These are phyloP conservation scores for Salicornia ramosissima DNA, from an alignment of 148 eudicot genomes.

Conservation along the genomic window DNA sequence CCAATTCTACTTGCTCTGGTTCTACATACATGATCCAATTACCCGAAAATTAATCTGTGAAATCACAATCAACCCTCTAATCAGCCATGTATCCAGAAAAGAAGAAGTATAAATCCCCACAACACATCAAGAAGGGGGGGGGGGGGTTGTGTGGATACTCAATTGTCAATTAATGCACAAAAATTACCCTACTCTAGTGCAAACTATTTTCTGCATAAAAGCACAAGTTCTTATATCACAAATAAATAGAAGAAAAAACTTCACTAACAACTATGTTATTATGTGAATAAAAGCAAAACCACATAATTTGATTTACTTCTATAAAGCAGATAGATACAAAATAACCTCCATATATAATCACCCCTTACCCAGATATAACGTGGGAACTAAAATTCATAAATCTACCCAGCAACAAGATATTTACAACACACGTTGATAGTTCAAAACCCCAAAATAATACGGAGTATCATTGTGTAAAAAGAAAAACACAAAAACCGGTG, in stretches of 20 bases:
- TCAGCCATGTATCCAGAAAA: constrained; percentile 6
- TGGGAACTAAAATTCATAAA: background rate
- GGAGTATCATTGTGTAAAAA: no score
- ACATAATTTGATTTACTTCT: background rate
- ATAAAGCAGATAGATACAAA: no score
- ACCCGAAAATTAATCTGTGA: constrained; percentile 29
- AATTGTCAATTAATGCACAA: background rate
- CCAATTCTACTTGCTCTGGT: constrained; percentile 12
- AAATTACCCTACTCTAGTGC: constrained; percentile 6
- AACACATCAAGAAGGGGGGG: no score
- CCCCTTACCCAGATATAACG: no score
- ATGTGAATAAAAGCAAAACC: background rate
- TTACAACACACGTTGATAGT: background rate
- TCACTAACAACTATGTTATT: background rate
- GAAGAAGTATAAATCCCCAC: no score
- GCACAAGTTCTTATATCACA: background rate
- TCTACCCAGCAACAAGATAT: background rate
- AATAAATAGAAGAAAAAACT: background rate
- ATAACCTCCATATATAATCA: no score
- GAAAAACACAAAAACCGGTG: no score
- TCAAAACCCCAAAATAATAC: no score
- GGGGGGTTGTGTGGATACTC: no score
- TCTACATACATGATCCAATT: constrained; percentile 22
- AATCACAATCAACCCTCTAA: constrained; percentile 16
- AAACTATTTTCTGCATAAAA: background rate